Percentiles rank a stretch among this genome's conserved stretches.
phyloP scores from a whole-genome alignment of 148 eudicot genomes.

The Spergularia bocconei region DNA sequence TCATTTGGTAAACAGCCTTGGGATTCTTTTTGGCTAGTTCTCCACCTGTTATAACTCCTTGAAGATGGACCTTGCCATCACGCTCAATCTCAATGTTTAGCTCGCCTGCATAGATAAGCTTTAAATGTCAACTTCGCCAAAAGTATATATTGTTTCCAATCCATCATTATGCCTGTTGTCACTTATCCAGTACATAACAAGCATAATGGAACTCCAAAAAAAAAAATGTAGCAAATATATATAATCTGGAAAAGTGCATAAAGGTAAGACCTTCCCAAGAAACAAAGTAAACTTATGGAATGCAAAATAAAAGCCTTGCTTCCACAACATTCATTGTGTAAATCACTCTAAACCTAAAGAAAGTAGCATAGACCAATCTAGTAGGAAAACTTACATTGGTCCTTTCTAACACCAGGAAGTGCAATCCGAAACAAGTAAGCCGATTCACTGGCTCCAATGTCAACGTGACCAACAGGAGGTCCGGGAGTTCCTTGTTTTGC shows the following conservation, averaged over 20 bases:
- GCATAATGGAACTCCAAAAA: background rate
- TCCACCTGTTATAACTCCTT: conserved; percentile 41
- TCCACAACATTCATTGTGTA: too few relatives aligned
- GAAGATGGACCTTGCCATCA: conserved; percentile 65
- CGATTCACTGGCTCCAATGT: conserved; percentile 61
- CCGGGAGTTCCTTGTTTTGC: conserved; percentile 56
- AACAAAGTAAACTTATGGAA: too few relatives aligned
- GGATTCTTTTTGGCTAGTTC: conserved; percentile 39
- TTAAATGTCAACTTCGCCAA: background rate
- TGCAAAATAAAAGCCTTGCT: too few relatives aligned
- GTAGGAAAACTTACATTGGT: conserved; percentile 43
- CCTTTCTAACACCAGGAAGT: conserved; percentile 85
- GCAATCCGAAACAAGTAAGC: conserved; percentile 76
- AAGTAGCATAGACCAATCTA: background rate
- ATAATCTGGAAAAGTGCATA: too few relatives aligned
- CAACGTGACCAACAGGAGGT: conserved; percentile 73
- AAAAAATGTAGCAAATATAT: too few relatives aligned
- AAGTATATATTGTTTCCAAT: background rate
- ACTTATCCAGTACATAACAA: background rate
- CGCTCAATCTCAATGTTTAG: conserved; percentile 74
- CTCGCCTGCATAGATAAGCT: conserved; percentile 45
- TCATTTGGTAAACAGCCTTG: conserved; percentile 36
- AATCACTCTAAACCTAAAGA: background rate
- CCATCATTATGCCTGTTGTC: background rate
- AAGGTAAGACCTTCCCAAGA: too few relatives aligned